These are phyloP conservation scores for Trifolium subterraneum DNA, from an alignment of 306 rosid species.

Conservation along the genomic window DNA sequence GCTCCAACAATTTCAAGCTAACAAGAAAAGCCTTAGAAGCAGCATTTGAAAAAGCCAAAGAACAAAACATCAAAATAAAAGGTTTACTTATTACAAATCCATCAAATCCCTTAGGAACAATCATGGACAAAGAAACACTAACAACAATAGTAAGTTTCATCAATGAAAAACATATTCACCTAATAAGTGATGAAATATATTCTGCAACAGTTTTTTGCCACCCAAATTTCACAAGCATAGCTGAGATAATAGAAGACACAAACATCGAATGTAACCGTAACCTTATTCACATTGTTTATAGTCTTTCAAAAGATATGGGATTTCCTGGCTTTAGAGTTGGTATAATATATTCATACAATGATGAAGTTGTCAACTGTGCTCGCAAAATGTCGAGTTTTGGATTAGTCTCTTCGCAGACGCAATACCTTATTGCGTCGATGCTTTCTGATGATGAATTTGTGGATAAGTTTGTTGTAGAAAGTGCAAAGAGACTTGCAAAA, in stretches of 20 bases:
- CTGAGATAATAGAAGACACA: neutral
- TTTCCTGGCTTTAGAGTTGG: constrained; percentile 9
- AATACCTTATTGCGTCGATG: constrained; percentile 34
- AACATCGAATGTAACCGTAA: neutral
- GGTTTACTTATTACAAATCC: constrained; percentile 6
- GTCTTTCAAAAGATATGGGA: constrained; percentile 1
- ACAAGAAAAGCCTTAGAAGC: neutral
- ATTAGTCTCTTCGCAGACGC: constrained; percentile 78
- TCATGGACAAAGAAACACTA: constrained; percentile 1
- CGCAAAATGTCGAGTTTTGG: constrained; percentile 91
- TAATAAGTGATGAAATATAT: neutral
- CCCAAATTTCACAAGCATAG: constrained; percentile 14
- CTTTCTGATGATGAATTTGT: neutral
- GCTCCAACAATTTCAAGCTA: constrained; percentile 1
- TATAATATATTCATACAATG: constrained; percentile 1
- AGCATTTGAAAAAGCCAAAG: neutral
- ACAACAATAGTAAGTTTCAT: neutral
- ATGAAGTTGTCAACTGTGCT: constrained; percentile 53
- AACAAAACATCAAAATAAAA: neutral
- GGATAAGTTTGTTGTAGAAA: neutral
- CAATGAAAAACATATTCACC: neutral
- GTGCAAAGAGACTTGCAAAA: neutral
- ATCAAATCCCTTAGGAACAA: constrained; percentile 1
- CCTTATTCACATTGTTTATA: constrained; percentile 7
- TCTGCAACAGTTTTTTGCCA: constrained; percentile 3